Evolutionary conservation across 108 stramenopile species (phyloP), one percentile per base, ranked within the genome.

Genomic region (Asterionellopsis glacialis): DNA sequence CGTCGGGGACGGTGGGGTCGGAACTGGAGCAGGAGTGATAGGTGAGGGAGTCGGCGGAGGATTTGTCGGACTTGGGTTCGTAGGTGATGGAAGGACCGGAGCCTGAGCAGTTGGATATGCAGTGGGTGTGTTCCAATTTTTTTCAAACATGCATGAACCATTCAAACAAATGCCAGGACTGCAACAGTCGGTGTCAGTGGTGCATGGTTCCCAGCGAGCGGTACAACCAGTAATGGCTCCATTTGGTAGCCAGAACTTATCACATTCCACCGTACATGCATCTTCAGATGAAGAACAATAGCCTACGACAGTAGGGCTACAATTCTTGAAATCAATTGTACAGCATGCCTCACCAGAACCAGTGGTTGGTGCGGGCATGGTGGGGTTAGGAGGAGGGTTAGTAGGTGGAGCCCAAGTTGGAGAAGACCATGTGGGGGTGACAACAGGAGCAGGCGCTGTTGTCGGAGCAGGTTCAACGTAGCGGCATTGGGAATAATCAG

Each of bases 341-440:
- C 47, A 48, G 21, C 47, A 48, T 48, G 19, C 47, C 21, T 48
- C 19, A 48, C 47, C 47, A 21, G 54, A 33, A 33, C 33, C 33
- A 33, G 33, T 33, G 7, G 33, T 33, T 5, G 33, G 33, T 5
- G 33, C 33, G 33, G 23, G 45, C 33, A 48, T 39, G 12, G 38
- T 18, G 0, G 62, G 27, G 6, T n/a, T 26, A 1, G 62, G 63
- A 33, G 33, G 33, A 54, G 52, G 11, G 0, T 47, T 24, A 11
- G 60, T 26, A 18, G 57, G 19, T 16, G 50, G 25, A 38, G 28
- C 19, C 47, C 19, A n/a, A 4, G 41, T 16, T 11, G 50, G 48
- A 42, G 63, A 42, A 15, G 54, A 25, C 19, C 3, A 7, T 3
- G 64, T 65, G 11, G 64, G 64, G 1, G 16, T 24, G 14, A 25